Evolutionary conservation across 2,329 filamentous ascomycete genomes (phyloP), one percentile per base, ranked within the genome.

Genomic region (Leptoxyphium fumago): DNA sequence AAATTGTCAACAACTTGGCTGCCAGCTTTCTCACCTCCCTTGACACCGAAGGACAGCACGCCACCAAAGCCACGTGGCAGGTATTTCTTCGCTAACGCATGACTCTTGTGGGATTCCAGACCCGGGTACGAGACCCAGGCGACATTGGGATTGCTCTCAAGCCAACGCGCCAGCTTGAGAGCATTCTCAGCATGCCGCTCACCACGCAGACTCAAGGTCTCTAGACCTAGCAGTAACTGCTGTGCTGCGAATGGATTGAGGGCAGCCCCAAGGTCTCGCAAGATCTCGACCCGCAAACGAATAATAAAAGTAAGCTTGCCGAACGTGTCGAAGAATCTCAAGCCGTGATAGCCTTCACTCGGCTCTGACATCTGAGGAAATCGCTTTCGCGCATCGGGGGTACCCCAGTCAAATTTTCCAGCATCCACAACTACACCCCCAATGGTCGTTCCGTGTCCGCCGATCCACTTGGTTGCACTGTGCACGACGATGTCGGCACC

Each of bases 401-500:
- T 82, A 54, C 83, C 85, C 88, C 89, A 96, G 71, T 94, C 82
- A 61, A 95, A 96, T 62, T 86, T 91, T 56, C 88, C 88, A 52
- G 80, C 77, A 68, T 95, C 88, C 50, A 95, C 71, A 29, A 95
- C 75, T 38, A 94, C 75, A 48, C 88, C 88, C 46, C 75, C 88
- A 52, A 95, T 84, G 21, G 88, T 94, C 36, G 88, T 61, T 48
- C 88, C 89, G 64, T 96, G 89, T 38, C 88, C 88, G 45, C 88
- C 88, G 50, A 96, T 95, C 88, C 88, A 95, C 66, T 95, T 95
- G 46, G 88, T 94, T 10, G 87, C 87, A 34, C 84, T 91, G 72
- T 95, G 87, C 18, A 94, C 84, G 43, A 95, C 82, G 48, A 95
- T 94, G 60, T 95, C 88, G 50, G 84, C 88, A 44, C 88, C 88